Base-by-base conservation (phyloP, 2,329 filamentous ascomycete species). In the Colletotrichum neosansevieriae region DNA sequence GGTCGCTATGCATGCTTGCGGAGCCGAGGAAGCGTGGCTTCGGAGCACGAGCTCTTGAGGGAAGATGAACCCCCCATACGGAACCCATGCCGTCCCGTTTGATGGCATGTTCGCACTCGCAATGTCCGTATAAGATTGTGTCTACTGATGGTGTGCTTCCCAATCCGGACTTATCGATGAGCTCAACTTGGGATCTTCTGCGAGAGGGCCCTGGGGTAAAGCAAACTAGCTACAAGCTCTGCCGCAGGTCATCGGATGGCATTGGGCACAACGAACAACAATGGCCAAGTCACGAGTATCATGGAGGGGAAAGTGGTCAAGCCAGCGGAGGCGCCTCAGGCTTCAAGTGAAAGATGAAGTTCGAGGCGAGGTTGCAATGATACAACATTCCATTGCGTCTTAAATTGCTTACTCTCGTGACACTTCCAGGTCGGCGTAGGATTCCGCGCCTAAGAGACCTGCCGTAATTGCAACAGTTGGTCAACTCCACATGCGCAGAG, bases 1-100 rank as follows among this genome's bases (percentile, higher is more conserved):
- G 38, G 58, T 49, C 15, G 45, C 32, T 29, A 61, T 69, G 67
- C 67, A 53, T 29, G 36, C 42, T 36, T 51, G 64, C 64, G 63
- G 67, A 54, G 44, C 51, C 57, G 13, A 56, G 38, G 58, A 38
- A 21, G 47, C 62, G 57, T 69, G 57, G 63, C 50, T 62, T 69
- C 50, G 67, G 67, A 58, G 67, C 63, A 69, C 36, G 51, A 58
- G 36, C 63, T 69, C 45, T 58, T 61, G 63, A 45, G 62, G 57
- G 34, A 63, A 51, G 59, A 58, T 15, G 50, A 24, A 45, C 38
- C 47, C 47, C 47, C 49, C 40, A 17, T 24, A 38, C 62, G 29
- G 36, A 45, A 44, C 49, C 56, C 62, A 65, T 51, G 49, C 21
- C 50, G 44, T 44, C 47, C 9, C 19, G 44, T 32, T 32, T 32